Evolutionary conservation across 2,329 filamentous ascomycete species (phyloP).

Genomic region (Tolypocladium album): DNA sequence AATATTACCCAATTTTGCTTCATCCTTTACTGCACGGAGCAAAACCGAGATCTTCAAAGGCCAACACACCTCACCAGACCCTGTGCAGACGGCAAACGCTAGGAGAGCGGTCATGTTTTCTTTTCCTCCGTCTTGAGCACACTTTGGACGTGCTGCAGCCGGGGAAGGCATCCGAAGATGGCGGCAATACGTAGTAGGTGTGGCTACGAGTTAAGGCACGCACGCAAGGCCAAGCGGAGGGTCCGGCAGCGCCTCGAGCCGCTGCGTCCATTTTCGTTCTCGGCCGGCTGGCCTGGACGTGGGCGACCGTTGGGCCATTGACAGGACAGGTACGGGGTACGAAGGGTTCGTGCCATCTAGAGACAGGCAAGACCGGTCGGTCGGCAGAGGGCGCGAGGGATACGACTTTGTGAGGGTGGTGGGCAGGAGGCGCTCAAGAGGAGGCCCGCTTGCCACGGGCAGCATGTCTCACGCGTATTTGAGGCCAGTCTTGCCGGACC

Average conservation of each 20-base stretch:
- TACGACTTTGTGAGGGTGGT: not conserved
- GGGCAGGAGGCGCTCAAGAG: not conserved
- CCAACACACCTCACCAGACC: not conserved
- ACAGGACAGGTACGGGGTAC: not conserved
- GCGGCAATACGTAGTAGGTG: not conserved
- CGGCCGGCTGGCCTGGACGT: not conserved
- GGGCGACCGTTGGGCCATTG: not conserved
- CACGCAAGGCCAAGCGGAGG: not conserved
- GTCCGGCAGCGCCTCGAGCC: not conserved
- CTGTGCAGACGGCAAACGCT: not conserved
- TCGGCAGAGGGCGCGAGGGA: not conserved
- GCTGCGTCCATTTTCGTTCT: not conserved
- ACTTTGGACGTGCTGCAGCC: not conserved
- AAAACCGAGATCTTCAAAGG: not conserved
- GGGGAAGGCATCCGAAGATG: not conserved
- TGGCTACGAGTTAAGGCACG: not conserved
- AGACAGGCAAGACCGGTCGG: not conserved
- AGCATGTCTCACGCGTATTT: not conserved
- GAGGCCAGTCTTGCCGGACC: not conserved
- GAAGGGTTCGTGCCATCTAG: not conserved
- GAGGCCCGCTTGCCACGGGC: not conserved
- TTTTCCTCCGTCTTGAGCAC: not conserved
- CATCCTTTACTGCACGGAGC: not conserved
- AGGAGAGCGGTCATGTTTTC: not conserved
- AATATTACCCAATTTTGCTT: not conserved